These are phyloP conservation scores for Salix brachista DNA, from an alignment of 345 rosid genomes.

Conservation along the genomic window DNA sequence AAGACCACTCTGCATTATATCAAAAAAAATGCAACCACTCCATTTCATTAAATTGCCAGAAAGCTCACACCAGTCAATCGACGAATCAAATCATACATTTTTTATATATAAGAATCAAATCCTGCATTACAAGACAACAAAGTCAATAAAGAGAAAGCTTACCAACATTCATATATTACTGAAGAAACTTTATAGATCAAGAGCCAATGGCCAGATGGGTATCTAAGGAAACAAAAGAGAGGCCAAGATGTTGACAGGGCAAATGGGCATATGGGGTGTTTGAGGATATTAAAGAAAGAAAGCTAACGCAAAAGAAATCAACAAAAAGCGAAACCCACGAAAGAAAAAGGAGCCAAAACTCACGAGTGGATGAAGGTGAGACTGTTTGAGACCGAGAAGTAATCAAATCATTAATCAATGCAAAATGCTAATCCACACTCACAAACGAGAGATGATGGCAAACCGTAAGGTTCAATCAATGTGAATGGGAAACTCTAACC, in stretches of 20 bases:
- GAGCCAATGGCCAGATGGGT: constrained; percentile 1
- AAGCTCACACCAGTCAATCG: neutral
- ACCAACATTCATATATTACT: neutral
- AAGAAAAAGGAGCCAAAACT: neutral
- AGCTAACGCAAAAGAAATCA: neutral
- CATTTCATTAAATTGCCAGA: neutral
- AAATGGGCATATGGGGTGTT: neutral
- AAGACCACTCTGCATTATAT: neutral
- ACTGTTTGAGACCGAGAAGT: neutral
- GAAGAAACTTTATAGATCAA: constrained; percentile 4
- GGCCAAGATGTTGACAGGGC: neutral
- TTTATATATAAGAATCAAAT: neutral
- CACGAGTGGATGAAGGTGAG: constrained; percentile 1
- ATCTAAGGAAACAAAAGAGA: neutral
- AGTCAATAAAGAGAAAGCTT: neutral
- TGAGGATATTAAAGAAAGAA: neutral
- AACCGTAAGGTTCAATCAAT: constrained; percentile 20
- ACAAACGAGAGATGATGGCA: neutral
- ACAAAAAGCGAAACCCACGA: neutral
- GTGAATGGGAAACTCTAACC: constrained; percentile 1
- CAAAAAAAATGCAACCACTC: neutral
- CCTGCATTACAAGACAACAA: neutral
- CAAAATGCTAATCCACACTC: neutral
- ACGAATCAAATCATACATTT: neutral
- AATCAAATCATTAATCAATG: neutral